A percentile compares a stretch with the other conserved stretches of the same genome.
Conservation (phyloP, 768 basidiomycete genomes). For the Wakefieldia striispora region DNA sequence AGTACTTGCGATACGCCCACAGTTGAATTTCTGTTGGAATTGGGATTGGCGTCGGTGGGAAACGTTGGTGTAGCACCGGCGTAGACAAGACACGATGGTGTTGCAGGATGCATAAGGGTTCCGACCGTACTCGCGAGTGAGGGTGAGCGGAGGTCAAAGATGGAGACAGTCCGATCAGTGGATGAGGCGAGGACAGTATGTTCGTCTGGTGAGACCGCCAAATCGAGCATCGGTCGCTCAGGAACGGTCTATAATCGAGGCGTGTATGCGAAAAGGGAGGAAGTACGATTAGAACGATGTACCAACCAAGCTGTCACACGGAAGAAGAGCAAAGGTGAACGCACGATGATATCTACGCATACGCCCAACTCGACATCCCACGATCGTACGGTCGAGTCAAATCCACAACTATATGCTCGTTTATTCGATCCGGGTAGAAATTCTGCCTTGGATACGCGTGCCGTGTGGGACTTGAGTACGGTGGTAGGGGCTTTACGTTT, state of each 20-base stretch:
- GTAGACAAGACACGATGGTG: conserved; percentile 59
- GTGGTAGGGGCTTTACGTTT: conserved; percentile 65
- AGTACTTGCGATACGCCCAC: conserved; percentile 48
- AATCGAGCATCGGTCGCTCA: conserved; percentile 72
- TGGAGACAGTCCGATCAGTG: conserved; percentile 68
- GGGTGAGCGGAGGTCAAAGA: conserved; percentile 64
- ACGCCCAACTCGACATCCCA: conserved; percentile 87
- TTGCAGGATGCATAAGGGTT: conserved; percentile 58
- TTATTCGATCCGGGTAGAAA: conserved; percentile 44
- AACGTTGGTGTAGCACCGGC: neutral
- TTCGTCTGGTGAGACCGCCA: conserved; percentile 47
- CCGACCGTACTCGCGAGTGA: conserved; percentile 36
- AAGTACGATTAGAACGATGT: neutral
- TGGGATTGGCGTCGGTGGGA: neutral
- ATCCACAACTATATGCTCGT: conserved; percentile 73
- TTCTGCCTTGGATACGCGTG: conserved; percentile 69
- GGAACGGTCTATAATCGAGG: conserved; percentile 49
- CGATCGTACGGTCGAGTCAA: conserved; percentile 83
- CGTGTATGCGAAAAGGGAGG: neutral
- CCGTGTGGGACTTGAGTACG: conserved; percentile 83
- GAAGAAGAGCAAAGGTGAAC: neutral
- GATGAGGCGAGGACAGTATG: conserved; percentile 57
- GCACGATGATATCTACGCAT: conserved; percentile 66
- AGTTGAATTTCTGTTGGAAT: neutral
- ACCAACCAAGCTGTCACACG: neutral